These are phyloP conservation scores for Didymellaceae sp. DNA, from an alignment of 2,329 filamentous ascomycete species.

Conservation along the genomic window DNA sequence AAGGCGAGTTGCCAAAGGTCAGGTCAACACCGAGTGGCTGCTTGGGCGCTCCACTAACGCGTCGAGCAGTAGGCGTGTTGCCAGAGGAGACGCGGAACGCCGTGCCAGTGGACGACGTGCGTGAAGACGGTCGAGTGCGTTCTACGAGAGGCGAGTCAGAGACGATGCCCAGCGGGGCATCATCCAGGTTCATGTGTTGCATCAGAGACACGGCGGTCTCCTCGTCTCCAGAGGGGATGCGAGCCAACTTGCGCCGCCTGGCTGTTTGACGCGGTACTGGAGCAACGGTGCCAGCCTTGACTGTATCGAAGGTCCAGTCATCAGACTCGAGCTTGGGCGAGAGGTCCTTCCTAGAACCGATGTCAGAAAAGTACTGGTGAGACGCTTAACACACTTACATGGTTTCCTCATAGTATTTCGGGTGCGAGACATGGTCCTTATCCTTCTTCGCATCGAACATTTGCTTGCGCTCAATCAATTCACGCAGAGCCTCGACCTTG, in stretches of 20 bases:
- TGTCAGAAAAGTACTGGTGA: slow-evolving; percentile 22
- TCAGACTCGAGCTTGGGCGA: slow-evolving; percentile 62
- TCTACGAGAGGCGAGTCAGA: slow-evolving; percentile 46
- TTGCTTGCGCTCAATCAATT: slow-evolving; percentile 82
- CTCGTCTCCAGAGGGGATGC: slow-evolving; percentile 51
- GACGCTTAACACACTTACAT: slow-evolving; percentile 58
- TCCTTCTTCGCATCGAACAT: slow-evolving; percentile 78
- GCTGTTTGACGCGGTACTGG: slow-evolving; percentile 55
- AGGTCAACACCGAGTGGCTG: slow-evolving; percentile 87
- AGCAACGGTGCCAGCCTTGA: slow-evolving; percentile 72
- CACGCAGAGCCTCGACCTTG: slow-evolving; percentile 85
- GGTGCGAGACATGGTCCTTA: slow-evolving; percentile 62
- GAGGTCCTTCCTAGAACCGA: slow-evolving; percentile 12
- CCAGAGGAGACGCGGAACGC: slow-evolving; percentile 45
- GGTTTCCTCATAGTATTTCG: slow-evolving; percentile 93
- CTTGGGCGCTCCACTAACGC: slow-evolving; percentile 58
- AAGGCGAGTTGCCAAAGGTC: slow-evolving; percentile 91
- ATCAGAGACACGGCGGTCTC: slow-evolving; percentile 45
- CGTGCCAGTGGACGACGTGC: slow-evolving; percentile 49
- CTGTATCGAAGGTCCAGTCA: slow-evolving; percentile 95
- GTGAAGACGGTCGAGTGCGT: slow-evolving; percentile 38
- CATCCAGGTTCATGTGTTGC: slow-evolving; percentile 54
- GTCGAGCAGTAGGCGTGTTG: slow-evolving; percentile 52
- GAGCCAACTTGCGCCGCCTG: slow-evolving; percentile 56
- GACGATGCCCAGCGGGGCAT: slow-evolving; percentile 50